Base-by-base conservation (phyloP, 345 rosid species). In the Moringa oleifera region DNA sequence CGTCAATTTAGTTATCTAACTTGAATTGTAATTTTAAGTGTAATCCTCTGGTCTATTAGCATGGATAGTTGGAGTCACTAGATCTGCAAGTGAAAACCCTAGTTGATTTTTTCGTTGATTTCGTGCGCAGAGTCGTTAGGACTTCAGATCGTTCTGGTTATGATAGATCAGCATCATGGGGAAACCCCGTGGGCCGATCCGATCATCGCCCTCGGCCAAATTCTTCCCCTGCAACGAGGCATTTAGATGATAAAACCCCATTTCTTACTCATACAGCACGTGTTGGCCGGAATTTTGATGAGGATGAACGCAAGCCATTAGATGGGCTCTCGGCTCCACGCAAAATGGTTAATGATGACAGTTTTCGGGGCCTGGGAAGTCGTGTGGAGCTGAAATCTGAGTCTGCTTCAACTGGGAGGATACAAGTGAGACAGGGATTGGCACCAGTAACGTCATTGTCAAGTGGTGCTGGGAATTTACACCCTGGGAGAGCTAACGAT, bases 251-350 rank as follows among this genome's bases (percentile, higher is more conserved):
- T 61, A 90, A 85, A 68, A 69, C 90, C 15, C 80, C 87, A 0
- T 90, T 90, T 73, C 77, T 84, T 17, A 78, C 79, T 63, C 79
- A 70, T 68, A 69, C 72, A 0, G 70, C 62, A 0, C 83, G 77
- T 53, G 85, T 90, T 57, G 97, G 93, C 41, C 85, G 90, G 19
- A 77, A 85, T 67, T 90, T 90, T 31, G 93, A 71, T 37, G 97
- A 90, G 75, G 97, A 90, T 58, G 97, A 90, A 66, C 73, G 95
- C 33, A 90, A 80, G 73, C 95, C 93, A 4, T 76, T 87, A 20
- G 93, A 88, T 74, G 87, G 95, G 57, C 68, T 69, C 51, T 83
- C 86, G 0, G 82, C 68, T 13, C 84, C 93, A 0, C 86, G 95
- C n/a, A 76, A 83, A 63, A 79, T 73, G 7, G 63, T 87, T 19